Percentiles rank a stretch among this genome's conserved stretches.
Evolutionary conservation across 2,329 filamentous ascomycete genomes (phyloP).

Genomic region (Sclerotiophoma versabilis): DNA sequence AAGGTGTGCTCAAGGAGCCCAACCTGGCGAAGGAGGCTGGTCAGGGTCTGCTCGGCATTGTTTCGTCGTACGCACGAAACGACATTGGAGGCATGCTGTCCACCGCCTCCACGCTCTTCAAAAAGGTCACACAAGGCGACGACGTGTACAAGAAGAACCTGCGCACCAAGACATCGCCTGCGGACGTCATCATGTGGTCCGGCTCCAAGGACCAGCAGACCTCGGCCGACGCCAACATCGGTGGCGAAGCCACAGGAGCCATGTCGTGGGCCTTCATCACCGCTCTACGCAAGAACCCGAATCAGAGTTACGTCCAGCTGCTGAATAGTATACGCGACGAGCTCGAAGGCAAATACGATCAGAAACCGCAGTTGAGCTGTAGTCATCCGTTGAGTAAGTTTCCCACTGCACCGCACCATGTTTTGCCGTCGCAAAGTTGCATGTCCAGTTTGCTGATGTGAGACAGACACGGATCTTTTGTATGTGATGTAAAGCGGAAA

Average conservation of each 20-base stretch:
- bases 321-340: conserved; percentile 95
- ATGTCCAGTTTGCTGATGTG: conserved; percentile 3
- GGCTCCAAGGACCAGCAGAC: conserved; percentile 97
- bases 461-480: conserved; percentile 26
- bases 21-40: conserved; percentile 82
- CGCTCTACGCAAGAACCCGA: conserved; percentile 87
- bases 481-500: conserved; percentile 25
- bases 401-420: not conserved
- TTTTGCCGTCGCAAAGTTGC: not conserved
- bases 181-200: conserved; percentile 98
- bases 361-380: conserved; percentile 95
- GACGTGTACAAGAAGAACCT: conserved; percentile 80
- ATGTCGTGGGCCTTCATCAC: conserved; percentile 98
- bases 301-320: conserved; percentile 95
- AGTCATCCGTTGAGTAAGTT: conserved; percentile 91
- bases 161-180: conserved; percentile 89
- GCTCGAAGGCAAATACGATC: conserved; percentile 82
- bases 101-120: conserved; percentile 83
- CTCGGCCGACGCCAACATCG: conserved; percentile 90
- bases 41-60: conserved; percentile 72
- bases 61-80: conserved; percentile 81
- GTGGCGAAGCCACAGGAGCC: conserved; percentile 88
- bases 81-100: conserved; percentile 83
- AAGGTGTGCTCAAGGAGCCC: conserved; percentile 80
- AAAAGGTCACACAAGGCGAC: conserved; percentile 83